These are phyloP conservation scores for Parathielavia hyrcaniae DNA, from an alignment of 495 filamentous ascomycete genomes.

Conservation along the genomic window DNA sequence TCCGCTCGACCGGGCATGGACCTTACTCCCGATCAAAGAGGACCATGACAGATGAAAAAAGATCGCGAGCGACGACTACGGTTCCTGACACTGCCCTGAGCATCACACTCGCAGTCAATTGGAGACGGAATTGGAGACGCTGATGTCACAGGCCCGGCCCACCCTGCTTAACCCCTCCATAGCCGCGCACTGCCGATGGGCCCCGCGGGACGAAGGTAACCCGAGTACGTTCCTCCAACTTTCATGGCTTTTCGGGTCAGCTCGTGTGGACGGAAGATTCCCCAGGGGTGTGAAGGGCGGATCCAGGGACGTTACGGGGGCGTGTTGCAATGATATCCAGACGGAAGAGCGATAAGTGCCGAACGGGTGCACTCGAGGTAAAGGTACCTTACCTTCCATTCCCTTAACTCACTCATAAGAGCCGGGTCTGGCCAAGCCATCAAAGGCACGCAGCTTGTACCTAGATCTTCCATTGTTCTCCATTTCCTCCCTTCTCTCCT, in stretches of 20 bases:
- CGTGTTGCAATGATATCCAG: neutral
- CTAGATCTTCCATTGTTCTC: constrained; percentile 4
- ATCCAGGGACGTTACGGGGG: neutral
- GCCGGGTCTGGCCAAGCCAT: neutral
- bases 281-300: neutral
- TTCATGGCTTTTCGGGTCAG: neutral
- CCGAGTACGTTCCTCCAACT: neutral
- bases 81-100: neutral
- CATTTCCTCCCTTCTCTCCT: neutral
- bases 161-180: constrained; percentile 16
- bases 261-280: constrained; percentile 12
- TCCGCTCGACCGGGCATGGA: neutral
- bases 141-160: constrained; percentile 23
- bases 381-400: no score
- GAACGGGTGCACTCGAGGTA: neutral
- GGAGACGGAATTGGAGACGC: neutral
- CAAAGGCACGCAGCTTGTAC: neutral
- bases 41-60: neutral
- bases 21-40: neutral
- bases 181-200: constrained; percentile 30
- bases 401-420: constrained; percentile 2
- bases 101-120: neutral
- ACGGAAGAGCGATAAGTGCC: constrained; percentile 5
- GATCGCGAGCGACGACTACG: neutral
- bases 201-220: constrained; percentile 6